phyloP scores from a whole-genome alignment of 495 filamentous ascomycete species.

The Talaromyces liani region DNA sequence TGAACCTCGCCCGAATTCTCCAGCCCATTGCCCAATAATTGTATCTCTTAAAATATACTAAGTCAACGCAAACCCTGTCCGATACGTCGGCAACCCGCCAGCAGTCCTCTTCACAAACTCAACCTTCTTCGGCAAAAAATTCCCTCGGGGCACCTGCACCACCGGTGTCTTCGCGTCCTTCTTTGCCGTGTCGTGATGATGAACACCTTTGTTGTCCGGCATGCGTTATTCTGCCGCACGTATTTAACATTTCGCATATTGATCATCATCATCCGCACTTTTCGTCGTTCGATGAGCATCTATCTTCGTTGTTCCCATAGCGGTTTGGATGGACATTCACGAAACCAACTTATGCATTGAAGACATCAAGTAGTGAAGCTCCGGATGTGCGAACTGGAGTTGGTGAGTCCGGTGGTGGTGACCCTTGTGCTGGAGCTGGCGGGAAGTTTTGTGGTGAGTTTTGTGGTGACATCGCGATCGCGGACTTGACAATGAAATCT shows the following conservation, averaged over 20 bases:
- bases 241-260: conserved; percentile 14
- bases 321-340: no score
- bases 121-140: conserved; percentile 17
- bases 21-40: background rate
- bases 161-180: conserved; percentile 2
- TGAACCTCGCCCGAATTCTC: background rate
- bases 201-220: conserved; percentile 3
- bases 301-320: background rate
- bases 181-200: background rate
- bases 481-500: no score
- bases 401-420: no score
- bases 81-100: conserved; percentile 19
- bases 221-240: conserved; percentile 18
- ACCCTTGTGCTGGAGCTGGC: no score
- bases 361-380: no score
- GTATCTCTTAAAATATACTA: background rate
- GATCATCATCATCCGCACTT: background rate
- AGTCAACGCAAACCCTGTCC: conserved; percentile 13
- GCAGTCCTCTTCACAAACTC: conserved; percentile 16
- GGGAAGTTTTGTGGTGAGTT: no score
- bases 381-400: no score
- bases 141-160: conserved; percentile 18
- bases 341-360: no score
- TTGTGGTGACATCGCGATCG: no score
- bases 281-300: background rate